Base-by-base conservation (phyloP, 78 protist species). In the Dictyostelium purpureum region DNA sequence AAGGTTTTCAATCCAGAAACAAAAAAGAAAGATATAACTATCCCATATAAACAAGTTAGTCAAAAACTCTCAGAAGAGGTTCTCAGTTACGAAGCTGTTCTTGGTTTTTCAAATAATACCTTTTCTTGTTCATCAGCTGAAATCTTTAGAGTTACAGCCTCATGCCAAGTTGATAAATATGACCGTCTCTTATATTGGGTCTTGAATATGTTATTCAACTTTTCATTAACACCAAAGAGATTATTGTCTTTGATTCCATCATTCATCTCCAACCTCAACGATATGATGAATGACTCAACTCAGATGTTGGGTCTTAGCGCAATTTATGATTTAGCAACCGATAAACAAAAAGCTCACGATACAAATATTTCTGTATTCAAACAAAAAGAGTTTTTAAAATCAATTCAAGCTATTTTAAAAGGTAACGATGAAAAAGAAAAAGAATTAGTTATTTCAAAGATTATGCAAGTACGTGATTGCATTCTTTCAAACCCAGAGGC, bases 1-100 rank as follows among this genome's bases (percentile, higher is more conserved):
- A 7, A n/a, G 5, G 33, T 51, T 31, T 2, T 2, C 14, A 21
- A 28, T 57, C n/a, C n/a, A n/a, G n/a, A n/a, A n/a, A n/a, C n/a
- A n/a, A n/a, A n/a, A n/a, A n/a, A n/a, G 4, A 67, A 4, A 54
- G 7, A 10, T 18, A 26, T 19, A 37, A n/a, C 66, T 5, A 69
- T 81, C 26, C 42, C 40, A 26, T 83, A 61, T 40, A 83, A 83
- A 71, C 33, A 71, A 42, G 90, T 83, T 14, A 21, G 37, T 26
- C 10, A 40, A n/a, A 14, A 19, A 18, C 52, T 71, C 9, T 37
- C 90, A 6, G 52, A 75, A 2, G 80, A 83, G 31, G 65, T 49
- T 0, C 14, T 69, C 24, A 49, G 61, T n/a, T 45, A n/a, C 19
- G 90, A 83, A 1, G 49, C 63, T 31, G 57, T 43, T 14, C 9